Base-by-base conservation (phyloP, 2,329 filamentous ascomycete genomes). In the Claviceps paspali region DNA sequence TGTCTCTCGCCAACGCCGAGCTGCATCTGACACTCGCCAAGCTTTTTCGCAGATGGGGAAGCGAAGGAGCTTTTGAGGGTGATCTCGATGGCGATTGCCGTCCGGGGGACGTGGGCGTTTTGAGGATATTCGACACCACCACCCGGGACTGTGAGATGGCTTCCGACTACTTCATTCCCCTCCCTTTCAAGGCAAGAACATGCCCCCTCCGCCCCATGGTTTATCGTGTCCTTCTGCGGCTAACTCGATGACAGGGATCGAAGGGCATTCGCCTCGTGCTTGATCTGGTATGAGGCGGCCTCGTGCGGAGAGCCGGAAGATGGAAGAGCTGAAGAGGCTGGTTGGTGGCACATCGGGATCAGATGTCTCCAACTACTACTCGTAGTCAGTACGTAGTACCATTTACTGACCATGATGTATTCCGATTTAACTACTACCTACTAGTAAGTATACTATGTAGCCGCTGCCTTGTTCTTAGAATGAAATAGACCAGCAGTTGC, bases 1-100 rank as follows among this genome's bases (percentile, higher is more conserved):
- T 57, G 47, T 52, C 55, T 23, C 51, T 63, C 5, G 59, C 59
- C 2, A 50, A 55, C 22, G 56, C 57, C 0, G 60, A 63, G 44
- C 43, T 63, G n/a, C 51, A 57, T 28, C 47, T 60, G 15, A 50
- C 51, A 40, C 47, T 61, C 5, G 55, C 57, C 32, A 55, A 54
- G 40, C 43, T 62, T 3, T 61, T 61, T 44, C 52, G 57, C 14
- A 46, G 50, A 29, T 61, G 57, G 55, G 58, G 57, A 36, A 51
- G 54, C 15, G 50, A 42, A 7, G 57, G 55, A 22, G 45, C 50
- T 11, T 52, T 52, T 21, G 50, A 46, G 33, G 53, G 46, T 3
- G 49, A 47, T 24, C 45, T 48, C 11, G 47, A 53, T 7, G 53
- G 52, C n/a, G 57, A 60, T 31, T 35, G 49, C 14, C 46, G 55